These are phyloP conservation scores for Fusarium clavum DNA, from an alignment of 2,329 filamentous ascomycete species.

Conservation along the genomic window DNA sequence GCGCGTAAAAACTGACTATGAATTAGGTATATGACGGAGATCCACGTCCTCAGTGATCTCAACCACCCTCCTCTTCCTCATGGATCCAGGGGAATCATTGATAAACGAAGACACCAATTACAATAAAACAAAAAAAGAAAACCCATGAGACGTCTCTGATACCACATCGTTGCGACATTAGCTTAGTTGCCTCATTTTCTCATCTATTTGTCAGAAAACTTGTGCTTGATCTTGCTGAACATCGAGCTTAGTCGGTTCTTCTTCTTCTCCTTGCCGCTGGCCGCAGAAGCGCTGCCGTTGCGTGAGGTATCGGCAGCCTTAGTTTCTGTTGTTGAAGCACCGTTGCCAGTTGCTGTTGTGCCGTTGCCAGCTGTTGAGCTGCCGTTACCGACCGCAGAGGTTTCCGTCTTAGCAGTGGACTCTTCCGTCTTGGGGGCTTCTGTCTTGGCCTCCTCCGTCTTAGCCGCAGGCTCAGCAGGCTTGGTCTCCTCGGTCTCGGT, in stretches of 20 bases:
- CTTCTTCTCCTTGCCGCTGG: slow-evolving; percentile 70
- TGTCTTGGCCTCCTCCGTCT: slow-evolving; percentile 16
- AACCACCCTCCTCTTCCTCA: slow-evolving; percentile 49
- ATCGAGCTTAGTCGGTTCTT: slow-evolving; percentile 73
- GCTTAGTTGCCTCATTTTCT: slow-evolving; percentile 32
- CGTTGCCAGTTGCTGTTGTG: slow-evolving; percentile 30
- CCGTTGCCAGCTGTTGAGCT: slow-evolving; percentile 34
- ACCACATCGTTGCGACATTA: slow-evolving; percentile 44
- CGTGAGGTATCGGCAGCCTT: slow-evolving; percentile 39
- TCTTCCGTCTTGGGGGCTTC: slow-evolving; percentile 22
- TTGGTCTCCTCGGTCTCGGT: slow-evolving; percentile 27
- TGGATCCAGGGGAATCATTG: slow-evolving; percentile 56
- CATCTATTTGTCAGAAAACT: slow-evolving; percentile 52
- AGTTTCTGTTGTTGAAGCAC: slow-evolving; percentile 40
- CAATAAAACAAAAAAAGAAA: slow-evolving; percentile 47
- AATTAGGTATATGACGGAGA: slow-evolving; percentile 53
- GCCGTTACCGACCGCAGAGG: slow-evolving; percentile 38
- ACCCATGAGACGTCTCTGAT: slow-evolving; percentile 40
- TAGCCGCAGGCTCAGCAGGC: slow-evolving; percentile 5
- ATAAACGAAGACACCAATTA: slow-evolving; percentile 54
- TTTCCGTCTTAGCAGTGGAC: slow-evolving; percentile 29
- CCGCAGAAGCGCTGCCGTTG: slow-evolving; percentile 33
- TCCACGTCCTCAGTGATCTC: slow-evolving; percentile 47
- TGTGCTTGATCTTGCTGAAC: slow-evolving; percentile 68
- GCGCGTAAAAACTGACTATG: slow-evolving; percentile 47